Evolutionary conservation across 805 yeast species (phyloP).

Genomic region (Zygotorulaspora florentina): DNA sequence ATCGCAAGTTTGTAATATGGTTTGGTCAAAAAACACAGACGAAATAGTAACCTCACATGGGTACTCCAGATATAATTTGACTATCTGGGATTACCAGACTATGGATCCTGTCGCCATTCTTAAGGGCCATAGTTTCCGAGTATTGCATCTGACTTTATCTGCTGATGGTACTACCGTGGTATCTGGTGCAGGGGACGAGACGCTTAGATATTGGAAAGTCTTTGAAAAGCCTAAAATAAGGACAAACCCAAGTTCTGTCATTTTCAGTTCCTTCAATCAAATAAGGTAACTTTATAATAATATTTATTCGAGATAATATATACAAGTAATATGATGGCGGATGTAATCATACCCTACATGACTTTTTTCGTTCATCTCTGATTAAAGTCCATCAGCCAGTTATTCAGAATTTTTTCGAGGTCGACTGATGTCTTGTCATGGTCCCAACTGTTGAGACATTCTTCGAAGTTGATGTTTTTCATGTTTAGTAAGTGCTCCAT

Average conservation of each 20-base stretch:
- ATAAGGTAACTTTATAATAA: constrained; percentile 42
- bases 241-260: constrained; percentile 55
- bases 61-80: constrained; percentile 81
- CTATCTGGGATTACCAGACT: constrained; percentile 89
- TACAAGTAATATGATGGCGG: no score
- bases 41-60: constrained; percentile 96
- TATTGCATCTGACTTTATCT: constrained; percentile 79
- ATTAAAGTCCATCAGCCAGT: constrained; percentile 24
- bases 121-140: constrained; percentile 92
- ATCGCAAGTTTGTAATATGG: constrained; percentile 90
- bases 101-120: constrained; percentile 89
- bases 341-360: not conserved
- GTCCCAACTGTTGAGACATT: constrained; percentile 19
- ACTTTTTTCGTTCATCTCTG: not conserved
- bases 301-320: not conserved
- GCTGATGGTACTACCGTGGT: constrained; percentile 97
- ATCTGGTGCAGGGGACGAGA: constrained; percentile 98
- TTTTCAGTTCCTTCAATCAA: constrained; percentile 72
- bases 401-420: constrained; percentile 20
- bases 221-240: constrained; percentile 71
- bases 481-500: constrained; percentile 11
- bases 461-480: constrained; percentile 18
- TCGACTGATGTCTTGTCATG: constrained; percentile 13
- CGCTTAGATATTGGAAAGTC: constrained; percentile 91
- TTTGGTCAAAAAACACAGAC: constrained; percentile 89